Evolutionary conservation across 2,329 filamentous ascomycete species (phyloP), one percentile per base, ranked within the genome.

Genomic region (Penicillium sp.): DNA sequence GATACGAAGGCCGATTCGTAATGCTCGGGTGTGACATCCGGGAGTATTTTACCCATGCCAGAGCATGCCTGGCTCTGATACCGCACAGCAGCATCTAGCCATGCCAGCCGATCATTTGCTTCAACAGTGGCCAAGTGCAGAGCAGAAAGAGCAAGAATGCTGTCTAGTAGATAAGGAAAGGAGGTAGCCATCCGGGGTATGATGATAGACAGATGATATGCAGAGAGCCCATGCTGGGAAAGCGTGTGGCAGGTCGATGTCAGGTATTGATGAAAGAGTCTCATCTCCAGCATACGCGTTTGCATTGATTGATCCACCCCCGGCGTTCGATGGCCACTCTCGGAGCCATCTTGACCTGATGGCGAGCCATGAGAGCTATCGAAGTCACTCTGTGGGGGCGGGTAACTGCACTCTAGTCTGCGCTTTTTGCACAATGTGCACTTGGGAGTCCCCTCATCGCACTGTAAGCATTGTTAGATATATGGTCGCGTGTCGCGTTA

Each of bases 151-250:
- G 80, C 80, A 4, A 82, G 71, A 12, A 82, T 70, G 33, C 75
- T 76, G 60, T 82, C 76, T 13, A 83, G 70, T n/a, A 83, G 70
- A 49, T 80, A 82, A 3, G 78, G 73, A 63, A 79, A 76, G 5
- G 77, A 73, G 53, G 81, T 78, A 1, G 78, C 78, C 59, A 79
- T 71, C 10, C 72, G 71, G 2, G 77, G 76, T 7, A 77, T 71
- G 7, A 71, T 67, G 26, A 72, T 71, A 45, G 77, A 75, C 40
- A 76, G 75, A 54, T 76, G 73, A 38, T 75, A 63, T 30, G 70
- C 69, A 19, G 74, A 73, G 7, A 75, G 64, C 2, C 71, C 68
- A 28, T 73, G 71, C 30, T 70, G 72, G 2, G 71, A 68, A 24
- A 79, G 60, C 17, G 76, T 76, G 17, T 68, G 67, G 22, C 75